Conservation (phyloP, 163 green algal species). For the Volvox carteri region DNA sequence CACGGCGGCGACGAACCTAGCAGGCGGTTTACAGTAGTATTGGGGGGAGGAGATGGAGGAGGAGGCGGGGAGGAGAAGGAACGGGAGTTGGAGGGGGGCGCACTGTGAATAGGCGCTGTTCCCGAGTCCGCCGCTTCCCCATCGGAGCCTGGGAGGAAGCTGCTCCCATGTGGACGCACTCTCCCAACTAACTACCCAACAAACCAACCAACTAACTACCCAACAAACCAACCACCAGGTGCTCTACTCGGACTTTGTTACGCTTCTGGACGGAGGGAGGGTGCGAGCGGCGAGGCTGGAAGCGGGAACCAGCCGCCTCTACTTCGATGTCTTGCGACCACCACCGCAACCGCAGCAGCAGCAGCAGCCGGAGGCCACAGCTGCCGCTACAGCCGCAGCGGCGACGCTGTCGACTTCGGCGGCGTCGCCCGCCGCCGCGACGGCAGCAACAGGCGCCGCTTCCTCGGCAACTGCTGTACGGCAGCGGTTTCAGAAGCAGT, state of each 20-base stretch:
- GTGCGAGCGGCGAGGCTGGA: slow-evolving; percentile 77
- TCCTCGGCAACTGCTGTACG: neutral
- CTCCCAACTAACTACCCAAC: too few species aligned
- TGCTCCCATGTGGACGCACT: too few species aligned
- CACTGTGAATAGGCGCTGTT: too few species aligned
- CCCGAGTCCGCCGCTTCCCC: too few species aligned
- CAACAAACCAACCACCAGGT: too few species aligned
- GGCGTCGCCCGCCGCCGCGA: neutral
- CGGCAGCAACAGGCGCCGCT: neutral
- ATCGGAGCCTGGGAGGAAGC: too few species aligned
- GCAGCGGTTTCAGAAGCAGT: slow-evolving; percentile 46
- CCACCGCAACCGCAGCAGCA: slow-evolving; percentile 35
- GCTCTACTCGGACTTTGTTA: slow-evolving; percentile 85
- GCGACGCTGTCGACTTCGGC: slow-evolving; percentile 27
- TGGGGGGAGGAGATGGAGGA: too few species aligned
- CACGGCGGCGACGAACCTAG: too few species aligned
- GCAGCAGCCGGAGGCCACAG: neutral
- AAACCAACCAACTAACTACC: too few species aligned
- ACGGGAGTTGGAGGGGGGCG: too few species aligned
- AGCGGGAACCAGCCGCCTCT: slow-evolving; percentile 67
- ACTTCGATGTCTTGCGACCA: slow-evolving; percentile 68
- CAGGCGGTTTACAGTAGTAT: too few species aligned
- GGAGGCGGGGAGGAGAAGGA: too few species aligned
- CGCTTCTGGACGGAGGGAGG: slow-evolving; percentile 70
- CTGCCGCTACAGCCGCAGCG: neutral